Conservation (phyloP, 2,329 filamentous ascomycete genomes). For the Neopestalotiopsis sp. region DNA sequence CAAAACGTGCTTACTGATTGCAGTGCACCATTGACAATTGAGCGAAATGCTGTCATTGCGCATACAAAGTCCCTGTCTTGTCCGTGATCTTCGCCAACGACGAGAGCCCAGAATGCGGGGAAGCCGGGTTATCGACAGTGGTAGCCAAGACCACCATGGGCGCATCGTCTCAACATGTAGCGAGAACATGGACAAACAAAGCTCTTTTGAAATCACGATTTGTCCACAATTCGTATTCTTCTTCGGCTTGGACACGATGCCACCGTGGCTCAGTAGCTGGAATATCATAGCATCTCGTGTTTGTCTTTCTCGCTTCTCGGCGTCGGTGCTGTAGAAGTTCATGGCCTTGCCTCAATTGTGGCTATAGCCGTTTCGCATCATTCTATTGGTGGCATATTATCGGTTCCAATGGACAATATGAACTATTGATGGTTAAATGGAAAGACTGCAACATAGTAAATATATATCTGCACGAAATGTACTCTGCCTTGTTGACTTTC, state of each 20-base stretch:
- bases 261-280: background rate
- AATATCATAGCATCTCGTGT: no score
- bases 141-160: background rate
- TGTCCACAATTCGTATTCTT: background rate
- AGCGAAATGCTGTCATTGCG: background rate
- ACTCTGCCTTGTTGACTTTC: no score
- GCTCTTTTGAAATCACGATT: no score
- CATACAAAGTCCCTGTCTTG: background rate
- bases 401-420: background rate
- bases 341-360: background rate
- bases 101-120: background rate
- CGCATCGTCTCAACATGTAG: background rate
- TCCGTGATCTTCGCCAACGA: background rate
- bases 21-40: no score
- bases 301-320: background rate
- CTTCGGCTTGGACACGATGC: background rate
- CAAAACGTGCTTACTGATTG: no score
- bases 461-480: background rate
- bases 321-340: no score
- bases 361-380: background rate
- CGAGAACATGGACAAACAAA: background rate
- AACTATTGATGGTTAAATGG: background rate
- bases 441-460: background rate
- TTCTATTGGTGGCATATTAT: conserved; percentile 12
- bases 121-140: background rate